Percentiles rank a stretch among this genome's conserved stretches.
These are phyloP conservation scores for Neoboletus subvelutipes DNA, from an alignment of 768 basidiomycete species.

Conservation along the genomic window DNA sequence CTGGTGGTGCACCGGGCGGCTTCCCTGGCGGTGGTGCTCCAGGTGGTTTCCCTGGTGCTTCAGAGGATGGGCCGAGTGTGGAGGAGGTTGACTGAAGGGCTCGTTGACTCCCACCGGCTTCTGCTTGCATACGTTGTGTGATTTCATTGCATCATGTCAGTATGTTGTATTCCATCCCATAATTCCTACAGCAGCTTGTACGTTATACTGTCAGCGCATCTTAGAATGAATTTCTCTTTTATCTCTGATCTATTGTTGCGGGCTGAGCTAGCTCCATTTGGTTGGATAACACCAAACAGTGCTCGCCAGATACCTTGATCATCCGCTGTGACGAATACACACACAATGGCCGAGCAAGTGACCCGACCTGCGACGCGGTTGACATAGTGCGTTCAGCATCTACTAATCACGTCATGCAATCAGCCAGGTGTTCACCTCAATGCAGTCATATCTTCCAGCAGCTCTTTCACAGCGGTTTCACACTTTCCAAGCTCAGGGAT, in stretches of 20 bases:
- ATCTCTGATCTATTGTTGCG: background rate
- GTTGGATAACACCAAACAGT: background rate
- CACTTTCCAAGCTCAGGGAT: conserved; percentile 67
- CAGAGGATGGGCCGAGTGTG: conserved; percentile 84
- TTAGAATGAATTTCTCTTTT: conserved; percentile 24
- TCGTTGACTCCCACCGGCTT: conserved; percentile 11
- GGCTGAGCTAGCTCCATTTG: background rate
- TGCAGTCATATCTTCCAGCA: conserved; percentile 42
- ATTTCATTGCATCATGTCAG: conserved; percentile 31
- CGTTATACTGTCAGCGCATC: conserved; percentile 31
- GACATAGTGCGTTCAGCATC: conserved; percentile 26
- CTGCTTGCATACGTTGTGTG: conserved; percentile 21
- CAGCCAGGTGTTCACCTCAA: conserved; percentile 5
- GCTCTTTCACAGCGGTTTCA: conserved; percentile 51
- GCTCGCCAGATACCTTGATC: background rate
- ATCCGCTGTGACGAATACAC: background rate
- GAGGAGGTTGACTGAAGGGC: conserved; percentile 80
- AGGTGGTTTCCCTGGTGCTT: conserved; percentile 67
- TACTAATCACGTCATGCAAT: background rate
- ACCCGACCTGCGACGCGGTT: conserved; percentile 23
- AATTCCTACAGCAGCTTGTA: conserved; percentile 31
- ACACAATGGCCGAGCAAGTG: conserved; percentile 26
- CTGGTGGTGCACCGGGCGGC: conserved; percentile 57
- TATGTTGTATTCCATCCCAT: conserved; percentile 32
- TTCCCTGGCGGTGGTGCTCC: conserved; percentile 63